phyloP scores from a whole-genome alignment of 2,329 filamentous ascomycete species.

The Penicillium sp. region DNA sequence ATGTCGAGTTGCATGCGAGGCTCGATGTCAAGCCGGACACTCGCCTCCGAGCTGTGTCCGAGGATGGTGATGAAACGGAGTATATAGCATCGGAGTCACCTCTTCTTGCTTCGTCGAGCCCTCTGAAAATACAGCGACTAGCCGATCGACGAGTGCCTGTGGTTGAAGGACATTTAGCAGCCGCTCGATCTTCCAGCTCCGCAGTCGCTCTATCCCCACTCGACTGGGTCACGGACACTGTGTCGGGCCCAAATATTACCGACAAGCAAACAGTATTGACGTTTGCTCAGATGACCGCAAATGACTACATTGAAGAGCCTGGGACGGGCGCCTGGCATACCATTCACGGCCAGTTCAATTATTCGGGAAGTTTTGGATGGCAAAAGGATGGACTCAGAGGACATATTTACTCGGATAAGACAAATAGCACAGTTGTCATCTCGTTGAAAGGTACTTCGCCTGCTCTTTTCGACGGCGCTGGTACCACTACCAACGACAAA shows the following conservation, averaged over 20 bases:
- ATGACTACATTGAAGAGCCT: conserved; percentile 80
- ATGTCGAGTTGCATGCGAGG: conserved; percentile 75
- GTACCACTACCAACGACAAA: conserved; percentile 96
- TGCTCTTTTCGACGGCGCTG: conserved; percentile 93
- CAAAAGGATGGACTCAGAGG: conserved; percentile 83
- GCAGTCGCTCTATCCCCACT: conserved; percentile 68
- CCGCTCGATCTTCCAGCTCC: conserved; percentile 68
- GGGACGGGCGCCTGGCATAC: conserved; percentile 79
- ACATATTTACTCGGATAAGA: conserved; percentile 86
- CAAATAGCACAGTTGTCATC: conserved; percentile 84
- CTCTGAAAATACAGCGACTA: conserved; percentile 75
- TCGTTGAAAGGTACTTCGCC: conserved; percentile 88
- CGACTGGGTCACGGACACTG: conserved; percentile 80
- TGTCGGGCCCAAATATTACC: conserved; percentile 77
- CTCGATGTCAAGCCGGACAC: conserved; percentile 68
- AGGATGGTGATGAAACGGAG: conserved; percentile 41
- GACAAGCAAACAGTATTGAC: conserved; percentile 82
- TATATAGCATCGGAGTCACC: conserved; percentile 52
- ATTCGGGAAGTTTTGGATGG: conserved; percentile 90
- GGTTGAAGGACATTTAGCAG: conserved; percentile 76
- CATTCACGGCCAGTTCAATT: conserved; percentile 76
- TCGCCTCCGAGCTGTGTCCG: conserved; percentile 48
- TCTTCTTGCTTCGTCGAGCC: conserved; percentile 64
- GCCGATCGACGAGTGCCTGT: conserved; percentile 73
- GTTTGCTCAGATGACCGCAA: conserved; percentile 82